phyloP scores from a whole-genome alignment of 345 rosid species.

The Xanthoceras sorbifolium region DNA sequence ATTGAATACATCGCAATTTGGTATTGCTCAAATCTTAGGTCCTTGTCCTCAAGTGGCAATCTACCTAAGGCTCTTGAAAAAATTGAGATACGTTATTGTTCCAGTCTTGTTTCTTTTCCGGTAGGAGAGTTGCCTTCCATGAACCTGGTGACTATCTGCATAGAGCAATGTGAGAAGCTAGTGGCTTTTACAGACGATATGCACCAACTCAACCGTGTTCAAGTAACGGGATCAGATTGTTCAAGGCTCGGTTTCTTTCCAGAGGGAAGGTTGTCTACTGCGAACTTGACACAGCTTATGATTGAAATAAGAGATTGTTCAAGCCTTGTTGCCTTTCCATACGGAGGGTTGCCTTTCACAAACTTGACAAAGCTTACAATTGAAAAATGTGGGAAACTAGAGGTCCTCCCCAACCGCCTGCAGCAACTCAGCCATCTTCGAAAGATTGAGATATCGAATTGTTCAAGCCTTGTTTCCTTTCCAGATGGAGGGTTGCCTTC shows the following conservation, averaged over 20 bases:
- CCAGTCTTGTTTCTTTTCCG: constrained; percentile 9
- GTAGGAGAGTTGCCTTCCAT: neutral
- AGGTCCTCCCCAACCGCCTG: neutral
- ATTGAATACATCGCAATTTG: neutral
- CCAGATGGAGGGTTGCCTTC: constrained; percentile 10
- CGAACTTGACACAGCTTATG: neutral
- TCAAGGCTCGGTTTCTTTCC: neutral
- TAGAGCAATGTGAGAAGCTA: neutral
- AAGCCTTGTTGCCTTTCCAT: neutral
- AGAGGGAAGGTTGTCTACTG: neutral
- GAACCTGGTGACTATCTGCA: no score
- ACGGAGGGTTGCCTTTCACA: neutral
- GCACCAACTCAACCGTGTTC: constrained; percentile 20
- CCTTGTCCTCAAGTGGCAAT: neutral
- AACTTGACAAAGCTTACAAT: neutral
- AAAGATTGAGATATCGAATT: neutral
- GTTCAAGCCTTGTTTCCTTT: constrained; percentile 3
- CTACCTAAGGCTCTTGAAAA: neutral
- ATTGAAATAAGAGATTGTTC: neutral
- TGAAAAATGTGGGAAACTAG: neutral
- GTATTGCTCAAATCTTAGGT: neutral
- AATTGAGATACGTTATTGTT: neutral
- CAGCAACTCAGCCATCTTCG: constrained; percentile 8
- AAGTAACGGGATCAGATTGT: neutral
- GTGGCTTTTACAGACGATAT: neutral